Conservation (phyloP, 495 filamentous ascomycete species). For the Aspergillus sclerotiicarbonarius region DNA sequence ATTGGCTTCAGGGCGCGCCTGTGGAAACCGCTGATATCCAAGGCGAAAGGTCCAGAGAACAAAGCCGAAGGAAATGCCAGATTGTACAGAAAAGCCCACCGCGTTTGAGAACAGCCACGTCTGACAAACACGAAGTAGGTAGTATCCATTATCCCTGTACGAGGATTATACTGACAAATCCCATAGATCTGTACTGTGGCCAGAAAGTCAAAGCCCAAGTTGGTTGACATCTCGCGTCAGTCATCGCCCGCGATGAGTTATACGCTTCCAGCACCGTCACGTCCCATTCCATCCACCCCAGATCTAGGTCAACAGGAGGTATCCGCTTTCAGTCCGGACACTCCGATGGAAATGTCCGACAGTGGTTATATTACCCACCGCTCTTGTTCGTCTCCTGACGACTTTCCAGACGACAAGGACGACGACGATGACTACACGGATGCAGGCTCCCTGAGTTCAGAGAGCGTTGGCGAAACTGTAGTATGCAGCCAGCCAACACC, state of each 20-base stretch:
- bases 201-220: slow-evolving; percentile 40
- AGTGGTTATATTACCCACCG: slow-evolving; percentile 38
- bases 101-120: slow-evolving; percentile 23
- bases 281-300: slow-evolving; percentile 34
- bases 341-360: slow-evolving; percentile 40
- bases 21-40: slow-evolving; percentile 29
- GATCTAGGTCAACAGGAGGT: slow-evolving; percentile 42
- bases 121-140: slow-evolving; percentile 33
- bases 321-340: slow-evolving; percentile 48
- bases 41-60: slow-evolving; percentile 27
- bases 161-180: slow-evolving; percentile 9
- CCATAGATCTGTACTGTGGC: slow-evolving; percentile 39
- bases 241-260: slow-evolving; percentile 33
- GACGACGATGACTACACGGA: slow-evolving; percentile 32
- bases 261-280: slow-evolving; percentile 24
- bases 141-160: background rate
- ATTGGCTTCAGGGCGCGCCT: slow-evolving; percentile 44
- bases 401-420: slow-evolving; percentile 26
- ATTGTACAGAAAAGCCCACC: slow-evolving; percentile 43
- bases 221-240: slow-evolving; percentile 46
- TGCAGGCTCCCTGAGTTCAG: slow-evolving; percentile 31
- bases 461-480: slow-evolving; percentile 30
- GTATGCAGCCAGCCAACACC: slow-evolving; percentile 25
- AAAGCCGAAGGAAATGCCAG: slow-evolving; percentile 40
- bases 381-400: slow-evolving; percentile 29